A percentile compares a stretch with the other conserved stretches of the same genome.
Conservation (phyloP, 208 protist genomes). For the Trypanosomatidae sp. region DNA sequence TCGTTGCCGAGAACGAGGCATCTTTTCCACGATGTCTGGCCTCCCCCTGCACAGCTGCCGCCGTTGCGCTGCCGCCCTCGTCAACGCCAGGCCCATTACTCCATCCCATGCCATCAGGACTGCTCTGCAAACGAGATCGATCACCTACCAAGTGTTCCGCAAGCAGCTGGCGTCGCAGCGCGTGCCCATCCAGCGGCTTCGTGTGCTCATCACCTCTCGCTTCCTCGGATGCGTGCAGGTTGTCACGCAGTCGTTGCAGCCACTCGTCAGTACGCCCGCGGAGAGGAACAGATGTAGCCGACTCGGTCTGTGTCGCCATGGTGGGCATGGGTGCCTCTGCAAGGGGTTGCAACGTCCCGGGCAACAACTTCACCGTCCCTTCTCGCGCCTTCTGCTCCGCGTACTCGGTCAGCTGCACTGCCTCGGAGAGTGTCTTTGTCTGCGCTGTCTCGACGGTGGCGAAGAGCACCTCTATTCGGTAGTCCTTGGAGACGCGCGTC, state of each 20-base stretch:
- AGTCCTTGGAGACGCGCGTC: constrained; percentile 88
- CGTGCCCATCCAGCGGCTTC: constrained; percentile 56
- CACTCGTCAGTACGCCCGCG: constrained; percentile 41
- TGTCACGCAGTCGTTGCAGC: constrained; percentile 45
- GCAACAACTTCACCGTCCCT: neutral
- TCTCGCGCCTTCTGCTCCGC: constrained; percentile 19
- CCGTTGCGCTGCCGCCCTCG: neutral
- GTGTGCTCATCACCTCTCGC: neutral
- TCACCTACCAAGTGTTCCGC: constrained; percentile 44
- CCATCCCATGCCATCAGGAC: neutral
- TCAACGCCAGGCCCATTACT: neutral
- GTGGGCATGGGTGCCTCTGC: neutral
- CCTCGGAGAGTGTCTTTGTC: constrained; percentile 52
- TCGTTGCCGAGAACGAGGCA: neutral
- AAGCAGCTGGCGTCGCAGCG: constrained; percentile 57
- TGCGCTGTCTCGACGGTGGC: constrained; percentile 82
- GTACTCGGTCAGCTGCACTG: constrained; percentile 83
- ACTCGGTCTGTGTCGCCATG: neutral
- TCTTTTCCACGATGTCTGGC: neutral
- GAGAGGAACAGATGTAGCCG: neutral
- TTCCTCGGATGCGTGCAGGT: constrained; percentile 35
- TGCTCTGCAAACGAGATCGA: constrained; percentile 23
- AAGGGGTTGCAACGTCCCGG: neutral
- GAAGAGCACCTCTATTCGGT: constrained; percentile 91
- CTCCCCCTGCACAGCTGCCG: neutral